Evolutionary conservation across 345 rosid genomes (phyloP).

Genomic region (Populus tremula): DNA sequence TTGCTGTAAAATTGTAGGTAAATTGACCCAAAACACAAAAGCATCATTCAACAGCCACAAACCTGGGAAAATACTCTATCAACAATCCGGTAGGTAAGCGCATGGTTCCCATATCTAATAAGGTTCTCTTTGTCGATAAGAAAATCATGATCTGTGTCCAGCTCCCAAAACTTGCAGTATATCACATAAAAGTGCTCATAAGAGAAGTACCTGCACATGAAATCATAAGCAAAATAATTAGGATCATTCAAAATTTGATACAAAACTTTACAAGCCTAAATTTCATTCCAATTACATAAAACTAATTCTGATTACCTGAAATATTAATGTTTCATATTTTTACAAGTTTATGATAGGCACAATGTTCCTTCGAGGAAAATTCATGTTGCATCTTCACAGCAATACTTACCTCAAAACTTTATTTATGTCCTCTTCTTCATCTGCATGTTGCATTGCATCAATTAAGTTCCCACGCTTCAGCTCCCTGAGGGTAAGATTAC

Average conservation of each 20-base stretch:
- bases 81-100: slow-evolving; percentile 92
- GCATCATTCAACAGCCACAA: slow-evolving; percentile 21
- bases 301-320: background rate
- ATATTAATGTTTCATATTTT: slow-evolving; percentile 7
- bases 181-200: slow-evolving; percentile 95
- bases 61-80: slow-evolving; percentile 96
- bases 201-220: slow-evolving; percentile 71
- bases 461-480: slow-evolving; percentile 86
- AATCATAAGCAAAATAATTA: slow-evolving; percentile 5
- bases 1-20: background rate
- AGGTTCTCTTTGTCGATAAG: slow-evolving; percentile 98
- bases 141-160: slow-evolving; percentile 97
- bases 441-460: slow-evolving; percentile 89
- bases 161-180: slow-evolving; percentile 99
- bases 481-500: slow-evolving; percentile 83
- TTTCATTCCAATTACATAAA: background rate
- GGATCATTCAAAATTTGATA: background rate
- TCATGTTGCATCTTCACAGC: background rate
- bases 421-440: slow-evolving; percentile 98
- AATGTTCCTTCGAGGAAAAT: slow-evolving; percentile 2
- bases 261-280: background rate
- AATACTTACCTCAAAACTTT: slow-evolving; percentile 77
- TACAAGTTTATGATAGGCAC: slow-evolving; percentile 5
- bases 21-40: slow-evolving; percentile 13
- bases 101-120: slow-evolving; percentile 93